Conservation (phyloP, 176 grass and related monocot genomes). For the Phragmites australis region DNA sequence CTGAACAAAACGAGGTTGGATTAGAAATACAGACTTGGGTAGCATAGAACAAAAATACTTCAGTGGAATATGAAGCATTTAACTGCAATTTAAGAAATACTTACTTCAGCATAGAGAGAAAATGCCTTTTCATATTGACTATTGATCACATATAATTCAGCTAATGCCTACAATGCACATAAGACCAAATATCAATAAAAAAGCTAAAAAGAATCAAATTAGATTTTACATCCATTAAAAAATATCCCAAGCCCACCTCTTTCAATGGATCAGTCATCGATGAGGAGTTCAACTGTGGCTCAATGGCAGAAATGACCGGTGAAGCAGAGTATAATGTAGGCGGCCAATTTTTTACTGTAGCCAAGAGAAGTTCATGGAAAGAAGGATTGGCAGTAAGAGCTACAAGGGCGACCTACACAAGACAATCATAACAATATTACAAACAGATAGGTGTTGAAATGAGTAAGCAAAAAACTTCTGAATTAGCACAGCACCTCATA, state of each 20-base stretch:
- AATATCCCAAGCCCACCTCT: conserved; percentile 55
- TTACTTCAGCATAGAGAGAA: conserved; percentile 91
- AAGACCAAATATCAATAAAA: conserved; percentile 36
- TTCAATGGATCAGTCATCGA: conserved; percentile 81
- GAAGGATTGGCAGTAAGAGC: conserved; percentile 80
- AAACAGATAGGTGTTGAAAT: conserved; percentile 23
- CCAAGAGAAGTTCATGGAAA: conserved; percentile 83
- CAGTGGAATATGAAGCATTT: conserved; percentile 19
- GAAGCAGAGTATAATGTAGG: conserved; percentile 69
- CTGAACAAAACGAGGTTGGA: conserved; percentile 41
- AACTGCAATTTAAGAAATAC: conserved; percentile 39
- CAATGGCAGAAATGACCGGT: conserved; percentile 90
- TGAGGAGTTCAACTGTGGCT: conserved; percentile 74
- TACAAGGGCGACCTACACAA: conserved; percentile 88
- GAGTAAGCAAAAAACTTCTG: conserved; percentile 6
- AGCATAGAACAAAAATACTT: conserved; percentile 20
- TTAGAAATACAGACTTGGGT: conserved; percentile 31
- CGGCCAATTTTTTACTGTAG: conserved; percentile 87
- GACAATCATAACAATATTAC: conserved; percentile 46
- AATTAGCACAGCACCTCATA: conserved; percentile 71
- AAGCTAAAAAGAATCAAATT: conserved; percentile 30
- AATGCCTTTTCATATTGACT: conserved; percentile 81
- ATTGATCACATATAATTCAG: conserved; percentile 80
- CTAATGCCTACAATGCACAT: conserved; percentile 70
- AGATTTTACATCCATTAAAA: conserved; percentile 17